These are phyloP conservation scores for Oryza meyeriana DNA, from an alignment of 176 grass and related monocot species.

Conservation along the genomic window DNA sequence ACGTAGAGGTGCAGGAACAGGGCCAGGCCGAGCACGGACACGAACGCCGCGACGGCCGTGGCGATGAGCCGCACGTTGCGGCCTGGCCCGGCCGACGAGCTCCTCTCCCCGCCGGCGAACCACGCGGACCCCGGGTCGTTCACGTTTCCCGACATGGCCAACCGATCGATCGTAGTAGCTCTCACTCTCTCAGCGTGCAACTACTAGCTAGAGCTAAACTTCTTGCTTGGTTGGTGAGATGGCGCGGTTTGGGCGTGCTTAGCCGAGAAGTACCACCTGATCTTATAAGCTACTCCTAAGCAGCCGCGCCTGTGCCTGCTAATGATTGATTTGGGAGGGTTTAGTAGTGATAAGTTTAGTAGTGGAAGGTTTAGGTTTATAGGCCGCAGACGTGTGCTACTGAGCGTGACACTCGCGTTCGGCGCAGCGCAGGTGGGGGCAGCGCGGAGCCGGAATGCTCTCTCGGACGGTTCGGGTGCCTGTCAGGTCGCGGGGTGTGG, in stretches of 20 bases:
- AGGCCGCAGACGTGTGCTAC: slow-evolving; percentile 10
- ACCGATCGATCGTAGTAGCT: not conserved
- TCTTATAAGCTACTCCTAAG: slow-evolving; percentile 36
- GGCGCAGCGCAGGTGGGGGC: not conserved
- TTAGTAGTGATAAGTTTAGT: not conserved
- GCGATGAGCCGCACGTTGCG: slow-evolving; percentile 37
- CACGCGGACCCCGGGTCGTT: slow-evolving; percentile 57
- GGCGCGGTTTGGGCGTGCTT: slow-evolving; percentile 14
- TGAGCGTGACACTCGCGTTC: not conserved
- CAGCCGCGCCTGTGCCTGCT: not conserved
- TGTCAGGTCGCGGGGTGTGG: slow-evolving; percentile 19
- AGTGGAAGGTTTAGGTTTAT: slow-evolving; percentile 3
- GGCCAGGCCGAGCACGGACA: slow-evolving; percentile 45
- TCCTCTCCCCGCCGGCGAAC: slow-evolving; percentile 33
- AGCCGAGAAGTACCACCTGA: not conserved
- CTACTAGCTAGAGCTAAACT: not conserved
- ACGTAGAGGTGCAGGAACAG: slow-evolving; percentile 56
- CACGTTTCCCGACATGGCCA: slow-evolving; percentile 29
- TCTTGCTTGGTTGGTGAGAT: not conserved
- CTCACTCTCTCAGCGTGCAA: too few relatives aligned
- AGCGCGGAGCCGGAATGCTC: not conserved
- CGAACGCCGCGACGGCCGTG: slow-evolving; percentile 32
- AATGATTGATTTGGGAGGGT: slow-evolving; percentile 5
- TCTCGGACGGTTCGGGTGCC: not conserved
- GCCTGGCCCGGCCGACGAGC: not conserved